A percentile compares a stretch with the other conserved stretches of the same genome.
Evolutionary conservation across 768 basidiomycete genomes (phyloP).

Genomic region (Cystofilobasidium capitatum): DNA sequence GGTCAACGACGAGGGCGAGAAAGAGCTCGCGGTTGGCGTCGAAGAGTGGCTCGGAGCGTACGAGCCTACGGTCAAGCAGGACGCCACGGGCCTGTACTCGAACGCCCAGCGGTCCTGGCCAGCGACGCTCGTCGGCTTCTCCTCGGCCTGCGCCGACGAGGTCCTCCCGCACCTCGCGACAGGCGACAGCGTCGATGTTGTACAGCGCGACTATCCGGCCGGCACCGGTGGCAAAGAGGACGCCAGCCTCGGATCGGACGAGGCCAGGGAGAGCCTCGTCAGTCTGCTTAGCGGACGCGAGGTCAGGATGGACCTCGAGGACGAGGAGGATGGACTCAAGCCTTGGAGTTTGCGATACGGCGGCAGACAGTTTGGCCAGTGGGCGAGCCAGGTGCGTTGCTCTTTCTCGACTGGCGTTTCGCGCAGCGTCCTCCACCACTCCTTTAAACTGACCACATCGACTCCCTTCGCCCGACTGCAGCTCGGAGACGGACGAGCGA

Average conservation of each 20-base stretch:
- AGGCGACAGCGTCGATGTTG: slow-evolving; percentile 63
- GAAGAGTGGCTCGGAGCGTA: slow-evolving; percentile 65
- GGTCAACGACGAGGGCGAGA: slow-evolving; percentile 47
- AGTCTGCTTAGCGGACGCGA: slow-evolving; percentile 73
- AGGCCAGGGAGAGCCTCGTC: slow-evolving; percentile 58
- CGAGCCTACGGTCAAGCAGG: slow-evolving; percentile 50
- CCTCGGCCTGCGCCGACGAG: slow-evolving; percentile 58
- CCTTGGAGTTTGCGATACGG: slow-evolving; percentile 78
- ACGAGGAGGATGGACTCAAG: slow-evolving; percentile 45
- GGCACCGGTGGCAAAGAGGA: slow-evolving; percentile 32
- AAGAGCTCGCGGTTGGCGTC: slow-evolving; percentile 52
- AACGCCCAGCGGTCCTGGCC: slow-evolving; percentile 31
- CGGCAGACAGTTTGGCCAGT: slow-evolving; percentile 43
- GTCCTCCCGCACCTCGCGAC: slow-evolving; percentile 76
- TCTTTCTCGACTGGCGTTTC: not conserved
- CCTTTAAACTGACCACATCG: not conserved
- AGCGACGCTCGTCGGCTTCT: slow-evolving; percentile 56
- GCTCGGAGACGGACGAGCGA: slow-evolving; percentile 88
- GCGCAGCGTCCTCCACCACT: too few species aligned
- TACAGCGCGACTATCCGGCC: slow-evolving; percentile 36
- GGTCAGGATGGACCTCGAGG: slow-evolving; percentile 48
- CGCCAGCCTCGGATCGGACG: slow-evolving; percentile 25
- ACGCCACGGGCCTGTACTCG: slow-evolving; percentile 5
- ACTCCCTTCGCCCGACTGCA: not conserved
- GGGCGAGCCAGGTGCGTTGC: slow-evolving; percentile 61